Percentiles rank a stretch among this genome's conserved stretches.
Conservation (phyloP, 345 rosid species). For the Sonneratia alba region DNA sequence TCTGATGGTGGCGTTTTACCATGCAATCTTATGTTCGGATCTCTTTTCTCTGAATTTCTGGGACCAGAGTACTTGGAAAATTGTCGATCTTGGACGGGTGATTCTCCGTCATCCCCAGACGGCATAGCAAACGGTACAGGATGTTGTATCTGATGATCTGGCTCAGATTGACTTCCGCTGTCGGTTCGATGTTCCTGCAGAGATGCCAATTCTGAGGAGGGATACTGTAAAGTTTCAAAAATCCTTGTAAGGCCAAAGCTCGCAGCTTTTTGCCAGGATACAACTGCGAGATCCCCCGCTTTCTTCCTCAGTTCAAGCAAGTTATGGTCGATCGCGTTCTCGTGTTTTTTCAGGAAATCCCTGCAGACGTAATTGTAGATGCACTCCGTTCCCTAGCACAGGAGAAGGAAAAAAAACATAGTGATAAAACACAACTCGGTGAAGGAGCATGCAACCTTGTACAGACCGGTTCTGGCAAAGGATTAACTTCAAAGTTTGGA, state of each 20-base stretch:
- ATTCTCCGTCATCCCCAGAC: background rate
- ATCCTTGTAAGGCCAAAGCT: conserved; percentile 47
- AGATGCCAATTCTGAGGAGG: conserved; percentile 43
- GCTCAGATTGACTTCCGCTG: background rate
- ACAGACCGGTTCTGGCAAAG: background rate
- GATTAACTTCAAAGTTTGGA: background rate
- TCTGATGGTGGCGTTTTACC: background rate
- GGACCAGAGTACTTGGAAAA: background rate
- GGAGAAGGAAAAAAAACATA: background rate
- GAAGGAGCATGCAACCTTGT: background rate
- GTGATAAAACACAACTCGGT: background rate
- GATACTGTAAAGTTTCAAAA: conserved; percentile 36
- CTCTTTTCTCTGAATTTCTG: background rate
- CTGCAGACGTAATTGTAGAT: conserved; percentile 46
- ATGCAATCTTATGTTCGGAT: background rate
- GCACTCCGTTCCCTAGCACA: conserved; percentile 44
- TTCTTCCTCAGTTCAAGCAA: conserved; percentile 44
- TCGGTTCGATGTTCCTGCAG: background rate
- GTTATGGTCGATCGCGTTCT: conserved; percentile 50
- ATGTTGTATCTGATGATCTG: background rate
- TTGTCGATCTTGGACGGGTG: background rate
- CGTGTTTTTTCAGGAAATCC: conserved; percentile 47
- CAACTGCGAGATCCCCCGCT: conserved; percentile 37
- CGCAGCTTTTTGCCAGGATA: conserved; percentile 51
- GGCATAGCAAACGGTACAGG: background rate